Conservation (phyloP, 352 stramenopile species). For the Phytophthora megakarya region DNA sequence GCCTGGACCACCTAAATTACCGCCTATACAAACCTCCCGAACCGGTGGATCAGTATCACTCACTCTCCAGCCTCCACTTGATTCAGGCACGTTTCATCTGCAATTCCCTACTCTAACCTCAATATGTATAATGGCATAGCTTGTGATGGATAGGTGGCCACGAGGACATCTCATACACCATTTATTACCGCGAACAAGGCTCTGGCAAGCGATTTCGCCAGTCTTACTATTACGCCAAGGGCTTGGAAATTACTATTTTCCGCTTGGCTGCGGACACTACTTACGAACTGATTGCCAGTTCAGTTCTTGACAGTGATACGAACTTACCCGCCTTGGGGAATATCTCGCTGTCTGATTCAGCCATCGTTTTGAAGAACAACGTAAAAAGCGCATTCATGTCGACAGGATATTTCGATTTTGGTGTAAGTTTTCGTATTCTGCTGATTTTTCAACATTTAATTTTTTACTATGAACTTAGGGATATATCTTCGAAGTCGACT, state of each 20-base stretch:
- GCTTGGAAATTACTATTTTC: conserved; percentile 38
- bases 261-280: conserved; percentile 45
- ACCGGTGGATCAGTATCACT: conserved; percentile 52
- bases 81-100: conserved; percentile 35
- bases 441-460: neutral
- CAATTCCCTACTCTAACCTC: neutral
- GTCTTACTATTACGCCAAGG: conserved; percentile 27
- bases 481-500: conserved; percentile 60
- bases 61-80: conserved; percentile 40
- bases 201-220: conserved; percentile 27
- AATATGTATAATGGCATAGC: no score
- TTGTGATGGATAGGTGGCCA: conserved; percentile 40
- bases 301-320: conserved; percentile 21
- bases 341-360: conserved; percentile 29
- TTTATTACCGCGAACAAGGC: conserved; percentile 38
- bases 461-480: conserved; percentile 17
- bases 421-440: conserved; percentile 28
- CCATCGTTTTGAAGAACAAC: conserved; percentile 25
- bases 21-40: neutral
- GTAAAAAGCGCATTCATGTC: neutral
- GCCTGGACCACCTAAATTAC: conserved; percentile 49
- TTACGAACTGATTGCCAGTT: conserved; percentile 60
- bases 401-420: conserved; percentile 52
- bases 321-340: conserved; percentile 14
- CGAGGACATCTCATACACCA: conserved; percentile 36